phyloP scores from a whole-genome alignment of 176 grass and related monocot species.

The Metroxylon sagu region DNA sequence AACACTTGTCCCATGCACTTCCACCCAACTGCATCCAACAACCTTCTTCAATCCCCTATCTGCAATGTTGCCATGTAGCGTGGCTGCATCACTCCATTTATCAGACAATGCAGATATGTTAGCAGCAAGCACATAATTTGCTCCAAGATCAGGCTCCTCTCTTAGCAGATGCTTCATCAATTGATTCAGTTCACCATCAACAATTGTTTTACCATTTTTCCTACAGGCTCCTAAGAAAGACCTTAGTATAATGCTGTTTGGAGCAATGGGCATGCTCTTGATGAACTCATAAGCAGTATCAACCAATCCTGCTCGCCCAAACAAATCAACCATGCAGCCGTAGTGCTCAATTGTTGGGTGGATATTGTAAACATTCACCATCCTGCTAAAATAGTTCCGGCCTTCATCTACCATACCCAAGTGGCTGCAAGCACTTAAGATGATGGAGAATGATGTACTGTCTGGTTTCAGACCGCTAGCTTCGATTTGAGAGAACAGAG shows the following conservation, averaged over 20 bases:
- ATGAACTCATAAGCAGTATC: slow-evolving; percentile 22
- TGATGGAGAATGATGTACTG: slow-evolving; percentile 19
- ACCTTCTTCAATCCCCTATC: slow-evolving; percentile 23
- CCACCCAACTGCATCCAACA: slow-evolving; percentile 21
- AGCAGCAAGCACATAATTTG: slow-evolving; percentile 28
- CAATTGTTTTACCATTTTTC: slow-evolving; percentile 6
- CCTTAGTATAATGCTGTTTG: slow-evolving; percentile 23
- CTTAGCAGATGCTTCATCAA: slow-evolving; percentile 13
- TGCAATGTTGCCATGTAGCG: slow-evolving; percentile 10
- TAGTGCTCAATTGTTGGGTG: slow-evolving; percentile 17
- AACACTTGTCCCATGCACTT: background rate
- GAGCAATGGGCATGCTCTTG: slow-evolving; percentile 7
- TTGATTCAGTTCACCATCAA: background rate
- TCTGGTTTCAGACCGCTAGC: slow-evolving; percentile 17
- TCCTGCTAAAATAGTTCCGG: slow-evolving; percentile 13
- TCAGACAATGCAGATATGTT: slow-evolving; percentile 11
- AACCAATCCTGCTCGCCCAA: slow-evolving; percentile 15
- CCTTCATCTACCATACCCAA: slow-evolving; percentile 22
- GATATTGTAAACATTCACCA: slow-evolving; percentile 16
- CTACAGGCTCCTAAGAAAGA: slow-evolving; percentile 20
- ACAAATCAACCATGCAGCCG: slow-evolving; percentile 28
- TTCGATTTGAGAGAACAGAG: slow-evolving; percentile 25
- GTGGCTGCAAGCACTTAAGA: slow-evolving; percentile 26
- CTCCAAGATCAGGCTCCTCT: slow-evolving; percentile 17
- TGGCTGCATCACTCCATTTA: slow-evolving; percentile 17